Percentiles rank a stretch among this genome's conserved stretches.
Evolutionary conservation across 352 stramenopile species (phyloP).

Genomic region (Phytophthora tubulina): DNA sequence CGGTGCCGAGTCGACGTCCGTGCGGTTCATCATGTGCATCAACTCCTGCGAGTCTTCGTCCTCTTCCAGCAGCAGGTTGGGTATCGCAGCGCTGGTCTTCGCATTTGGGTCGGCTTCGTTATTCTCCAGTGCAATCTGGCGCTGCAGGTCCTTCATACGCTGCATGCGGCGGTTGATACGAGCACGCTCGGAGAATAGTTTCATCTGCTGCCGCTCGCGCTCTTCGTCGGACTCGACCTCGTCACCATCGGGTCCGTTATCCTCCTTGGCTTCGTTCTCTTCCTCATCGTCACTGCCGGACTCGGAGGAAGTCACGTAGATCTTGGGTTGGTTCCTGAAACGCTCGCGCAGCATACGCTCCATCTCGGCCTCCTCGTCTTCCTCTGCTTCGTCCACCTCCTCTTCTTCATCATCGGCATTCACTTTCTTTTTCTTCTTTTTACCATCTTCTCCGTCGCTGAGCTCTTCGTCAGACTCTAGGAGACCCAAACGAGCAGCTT

Average conservation of each 20-base stretch:
- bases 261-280: constrained; percentile 31
- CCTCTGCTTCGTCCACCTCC: constrained; percentile 50
- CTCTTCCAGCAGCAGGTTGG: constrained; percentile 77
- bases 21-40: constrained; percentile 70
- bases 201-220: constrained; percentile 87
- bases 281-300: constrained; percentile 73
- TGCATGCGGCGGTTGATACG: constrained; percentile 88
- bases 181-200: constrained; percentile 83
- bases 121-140: constrained; percentile 60
- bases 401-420: constrained; percentile 48
- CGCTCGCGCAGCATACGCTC: constrained; percentile 80
- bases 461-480: constrained; percentile 86
- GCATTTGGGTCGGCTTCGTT: constrained; percentile 42
- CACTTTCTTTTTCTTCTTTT: constrained; percentile 46
- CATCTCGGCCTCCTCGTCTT: constrained; percentile 88
- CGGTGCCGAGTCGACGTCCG: constrained; percentile 45
- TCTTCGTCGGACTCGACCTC: constrained; percentile 83
- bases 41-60: constrained; percentile 85
- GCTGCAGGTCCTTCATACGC: constrained; percentile 86
- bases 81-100: constrained; percentile 40
- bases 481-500: constrained; percentile 80
- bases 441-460: constrained; percentile 58
- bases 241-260: constrained; percentile 47
- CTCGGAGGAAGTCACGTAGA: constrained; percentile 90
- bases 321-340: constrained; percentile 81